Percentiles rank a stretch among this genome's conserved stretches.
These are phyloP conservation scores for Sporothrix inflata DNA, from an alignment of 2,329 filamentous ascomycete species.

Conservation along the genomic window DNA sequence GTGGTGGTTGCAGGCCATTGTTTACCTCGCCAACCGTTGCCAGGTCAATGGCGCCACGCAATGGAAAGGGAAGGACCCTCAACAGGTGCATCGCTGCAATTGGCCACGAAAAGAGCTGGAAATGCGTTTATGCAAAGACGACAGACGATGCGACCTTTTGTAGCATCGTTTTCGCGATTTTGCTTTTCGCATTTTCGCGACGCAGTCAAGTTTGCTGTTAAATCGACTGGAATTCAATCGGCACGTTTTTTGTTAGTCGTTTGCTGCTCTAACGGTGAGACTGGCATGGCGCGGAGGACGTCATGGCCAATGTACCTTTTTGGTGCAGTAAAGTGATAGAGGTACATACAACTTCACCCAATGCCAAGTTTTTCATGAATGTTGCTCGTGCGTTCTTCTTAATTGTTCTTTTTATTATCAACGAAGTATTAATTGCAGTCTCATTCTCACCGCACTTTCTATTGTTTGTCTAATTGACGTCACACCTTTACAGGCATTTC, in stretches of 20 bases:
- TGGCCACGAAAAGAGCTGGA: neutral
- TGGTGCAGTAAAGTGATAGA: neutral
- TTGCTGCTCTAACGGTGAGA: constrained; percentile 1
- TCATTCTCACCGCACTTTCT: neutral
- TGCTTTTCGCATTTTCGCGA: neutral
- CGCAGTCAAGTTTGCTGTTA: no score
- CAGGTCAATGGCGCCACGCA: constrained; percentile 29
- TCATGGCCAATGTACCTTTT: constrained; percentile 9
- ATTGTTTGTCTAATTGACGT: neutral
- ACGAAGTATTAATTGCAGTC: neutral
- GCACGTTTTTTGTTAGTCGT: constrained; percentile 19
- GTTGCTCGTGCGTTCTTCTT: constrained; percentile 6
- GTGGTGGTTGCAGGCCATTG: constrained; percentile 21
- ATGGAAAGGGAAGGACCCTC: neutral
- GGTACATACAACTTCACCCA: neutral
- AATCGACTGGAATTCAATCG: constrained; percentile 19
- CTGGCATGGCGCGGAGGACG: constrained; percentile 27
- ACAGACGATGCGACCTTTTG: neutral
- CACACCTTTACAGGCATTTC: neutral
- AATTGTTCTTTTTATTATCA: neutral
- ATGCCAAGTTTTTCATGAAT: constrained; percentile 1
- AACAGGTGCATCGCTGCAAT: neutral
- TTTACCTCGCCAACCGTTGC: constrained; percentile 33
- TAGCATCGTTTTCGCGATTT: neutral
- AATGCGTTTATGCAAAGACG: neutral